Conservation (phyloP, 2,329 filamentous ascomycete species). For the Ascochyta pisi region DNA sequence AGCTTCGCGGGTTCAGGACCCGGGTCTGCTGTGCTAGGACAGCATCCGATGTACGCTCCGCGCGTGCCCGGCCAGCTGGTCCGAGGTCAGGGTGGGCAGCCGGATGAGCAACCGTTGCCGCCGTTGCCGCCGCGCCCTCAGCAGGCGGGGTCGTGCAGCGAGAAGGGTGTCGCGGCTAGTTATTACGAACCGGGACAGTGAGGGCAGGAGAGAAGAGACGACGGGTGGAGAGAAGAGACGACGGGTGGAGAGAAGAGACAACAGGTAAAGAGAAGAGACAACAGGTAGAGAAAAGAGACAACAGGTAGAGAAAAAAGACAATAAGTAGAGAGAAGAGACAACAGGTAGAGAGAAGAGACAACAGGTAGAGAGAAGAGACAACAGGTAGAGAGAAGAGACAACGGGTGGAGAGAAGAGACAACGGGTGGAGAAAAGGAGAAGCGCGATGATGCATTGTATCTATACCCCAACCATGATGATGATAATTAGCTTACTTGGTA, state of each 20-base stretch:
- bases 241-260: no score
- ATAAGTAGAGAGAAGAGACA: no score
- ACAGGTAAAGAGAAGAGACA: no score
- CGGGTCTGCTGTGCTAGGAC: not conserved
- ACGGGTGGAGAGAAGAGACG: not conserved
- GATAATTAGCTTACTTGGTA: no score
- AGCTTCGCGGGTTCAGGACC: not conserved
- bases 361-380: no score
- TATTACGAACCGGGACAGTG: constrained; percentile 14
- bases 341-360: not conserved
- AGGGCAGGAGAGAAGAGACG: no score
- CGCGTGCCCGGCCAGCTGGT: not conserved
- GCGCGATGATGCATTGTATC: not conserved
- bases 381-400: not conserved
- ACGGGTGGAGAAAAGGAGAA: not conserved
- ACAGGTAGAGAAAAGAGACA: no score
- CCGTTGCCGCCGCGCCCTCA: constrained; percentile 1
- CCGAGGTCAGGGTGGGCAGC: not conserved
- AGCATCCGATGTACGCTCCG: not conserved
- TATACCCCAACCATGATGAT: not conserved
- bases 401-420: no score
- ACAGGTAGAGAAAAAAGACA: not conserved
- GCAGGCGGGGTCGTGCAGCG: constrained; percentile 8
- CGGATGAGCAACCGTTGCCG: not conserved
- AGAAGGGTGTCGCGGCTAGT: constrained; percentile 8